A percentile compares a stretch with the other conserved stretches of the same genome.
phyloP scores from a whole-genome alignment of 495 filamentous ascomycete species.

The Penicillium coprophilum region DNA sequence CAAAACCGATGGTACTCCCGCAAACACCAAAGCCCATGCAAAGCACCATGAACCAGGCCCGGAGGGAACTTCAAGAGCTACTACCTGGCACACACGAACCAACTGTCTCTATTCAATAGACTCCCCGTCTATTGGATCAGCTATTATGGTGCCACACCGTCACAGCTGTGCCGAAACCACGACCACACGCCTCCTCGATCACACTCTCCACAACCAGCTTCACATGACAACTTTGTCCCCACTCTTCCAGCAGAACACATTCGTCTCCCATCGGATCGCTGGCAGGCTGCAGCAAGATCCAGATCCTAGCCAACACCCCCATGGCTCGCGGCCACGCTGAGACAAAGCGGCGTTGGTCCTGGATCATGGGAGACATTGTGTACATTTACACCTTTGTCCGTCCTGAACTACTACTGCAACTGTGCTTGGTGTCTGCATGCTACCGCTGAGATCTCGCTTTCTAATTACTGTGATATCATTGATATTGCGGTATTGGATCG shows the following conservation, averaged over 20 bases:
- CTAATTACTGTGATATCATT: neutral
- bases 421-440: neutral
- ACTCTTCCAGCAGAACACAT: conserved; percentile 8
- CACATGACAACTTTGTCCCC: neutral
- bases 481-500: neutral
- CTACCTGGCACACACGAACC: neutral
- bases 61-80: conserved; percentile 2
- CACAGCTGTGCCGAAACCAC: neutral
- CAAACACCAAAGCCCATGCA: neutral
- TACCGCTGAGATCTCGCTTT: neutral
- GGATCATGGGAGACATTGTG: conserved; percentile 6
- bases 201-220: neutral
- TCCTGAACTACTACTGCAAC: neutral
- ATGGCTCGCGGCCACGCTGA: conserved; percentile 3
- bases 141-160: neutral
- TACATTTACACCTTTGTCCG: neutral
- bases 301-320: neutral
- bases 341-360: conserved; percentile 3
- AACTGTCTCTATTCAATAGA: neutral
- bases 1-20: conserved; percentile 30
- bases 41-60: conserved; percentile 9
- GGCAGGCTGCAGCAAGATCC: conserved; percentile 1
- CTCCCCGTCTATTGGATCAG: neutral
- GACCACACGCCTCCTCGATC: neutral
- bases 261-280: neutral